Conservation (phyloP, 2,329 filamentous ascomycete genomes). For the Endothia cerciana region DNA sequence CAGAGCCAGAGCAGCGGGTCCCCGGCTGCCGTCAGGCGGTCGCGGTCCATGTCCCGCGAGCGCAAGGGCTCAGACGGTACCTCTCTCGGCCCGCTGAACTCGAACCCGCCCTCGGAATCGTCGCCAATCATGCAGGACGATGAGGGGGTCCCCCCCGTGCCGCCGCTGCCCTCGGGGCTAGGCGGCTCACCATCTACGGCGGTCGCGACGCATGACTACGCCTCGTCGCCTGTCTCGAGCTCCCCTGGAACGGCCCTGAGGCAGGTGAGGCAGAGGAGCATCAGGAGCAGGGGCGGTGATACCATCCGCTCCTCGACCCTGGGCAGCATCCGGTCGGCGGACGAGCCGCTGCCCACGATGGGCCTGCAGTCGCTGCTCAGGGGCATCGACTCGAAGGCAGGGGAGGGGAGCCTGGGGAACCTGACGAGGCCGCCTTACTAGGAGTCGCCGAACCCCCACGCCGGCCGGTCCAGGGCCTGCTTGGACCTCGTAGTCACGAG, state of each 20-base stretch:
- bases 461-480: background rate
- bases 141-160: conserved; percentile 56
- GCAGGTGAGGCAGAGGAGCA: conserved; percentile 39
- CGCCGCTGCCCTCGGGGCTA: conserved; percentile 51
- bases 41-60: conserved; percentile 38
- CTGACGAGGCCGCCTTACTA: conserved; percentile 56
- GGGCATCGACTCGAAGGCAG: conserved; percentile 54
- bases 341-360: conserved; percentile 40
- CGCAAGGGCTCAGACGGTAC: conserved; percentile 36
- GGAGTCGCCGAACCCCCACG: background rate
- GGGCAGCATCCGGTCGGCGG: conserved; percentile 36
- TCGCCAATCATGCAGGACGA: conserved; percentile 37
- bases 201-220: conserved; percentile 26
- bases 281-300: conserved; percentile 49
- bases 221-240: conserved; percentile 17
- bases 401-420: conserved; percentile 50
- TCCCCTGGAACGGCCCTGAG: conserved; percentile 28
- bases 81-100: conserved; percentile 44
- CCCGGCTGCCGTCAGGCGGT: conserved; percentile 31
- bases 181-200: conserved; percentile 30
- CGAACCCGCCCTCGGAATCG: conserved; percentile 45
- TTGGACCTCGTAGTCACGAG: background rate
- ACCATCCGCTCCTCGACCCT: conserved; percentile 42
- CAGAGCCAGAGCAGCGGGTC: conserved; percentile 37
- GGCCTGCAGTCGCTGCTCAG: conserved; percentile 54